phyloP scores from a whole-genome alignment of 805 yeast species.

The Yamadazyma olivae region DNA sequence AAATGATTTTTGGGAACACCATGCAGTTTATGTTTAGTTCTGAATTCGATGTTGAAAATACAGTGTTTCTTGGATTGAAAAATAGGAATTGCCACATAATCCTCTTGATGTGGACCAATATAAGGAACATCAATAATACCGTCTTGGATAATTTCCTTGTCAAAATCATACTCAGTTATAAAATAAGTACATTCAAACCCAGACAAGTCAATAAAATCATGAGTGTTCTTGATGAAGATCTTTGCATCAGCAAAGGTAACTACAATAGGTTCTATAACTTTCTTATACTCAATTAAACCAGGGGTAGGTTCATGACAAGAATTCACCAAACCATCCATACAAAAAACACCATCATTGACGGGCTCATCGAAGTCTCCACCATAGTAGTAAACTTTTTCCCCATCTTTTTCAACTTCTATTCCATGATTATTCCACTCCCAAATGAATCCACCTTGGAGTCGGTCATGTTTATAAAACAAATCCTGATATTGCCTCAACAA shows the following conservation, averaged over 20 bases:
- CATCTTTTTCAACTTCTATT: constrained; percentile 11
- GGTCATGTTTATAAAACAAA: constrained; percentile 22
- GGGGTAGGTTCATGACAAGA: constrained; percentile 33
- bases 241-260: constrained; percentile 5
- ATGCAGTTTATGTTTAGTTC: constrained; percentile 5
- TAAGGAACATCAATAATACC: constrained; percentile 2
- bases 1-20: constrained; percentile 16
- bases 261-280: constrained; percentile 30
- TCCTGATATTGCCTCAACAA: constrained; percentile 28
- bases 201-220: constrained; percentile 17
- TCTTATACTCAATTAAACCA: constrained; percentile 27
- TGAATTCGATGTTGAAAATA: constrained; percentile 10
- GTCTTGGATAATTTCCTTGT: constrained; percentile 5
- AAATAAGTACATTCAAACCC: constrained; percentile 6
- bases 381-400: constrained; percentile 17
- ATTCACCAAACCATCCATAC: constrained; percentile 31
- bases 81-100: neutral
- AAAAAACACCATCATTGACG: constrained; percentile 33
- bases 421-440: constrained; percentile 44
- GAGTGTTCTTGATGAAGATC: constrained; percentile 15
- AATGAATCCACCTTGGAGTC: constrained; percentile 34
- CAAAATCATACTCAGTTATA: constrained; percentile 8
- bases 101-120: neutral
- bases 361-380: constrained; percentile 37
- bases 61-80: constrained; percentile 3